phyloP scores from a whole-genome alignment of 108 stramenopile species.

The Mediolabrus comicus region DNA sequence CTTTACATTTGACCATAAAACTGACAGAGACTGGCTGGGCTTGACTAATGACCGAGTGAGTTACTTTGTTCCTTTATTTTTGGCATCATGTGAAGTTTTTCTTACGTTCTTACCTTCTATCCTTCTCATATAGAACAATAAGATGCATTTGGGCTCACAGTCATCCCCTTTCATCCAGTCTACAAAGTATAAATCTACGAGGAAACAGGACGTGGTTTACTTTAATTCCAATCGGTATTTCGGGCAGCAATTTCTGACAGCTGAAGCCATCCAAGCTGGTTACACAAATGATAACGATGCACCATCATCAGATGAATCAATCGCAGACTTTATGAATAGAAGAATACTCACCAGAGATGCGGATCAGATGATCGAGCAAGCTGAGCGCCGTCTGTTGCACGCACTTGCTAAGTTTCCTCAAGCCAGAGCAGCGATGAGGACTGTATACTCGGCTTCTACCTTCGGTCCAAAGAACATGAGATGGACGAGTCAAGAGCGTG shows the following conservation, averaged over 20 bases:
- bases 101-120: constrained; percentile 7
- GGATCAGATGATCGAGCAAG: constrained; percentile 33
- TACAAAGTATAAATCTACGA: neutral
- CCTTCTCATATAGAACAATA: constrained; percentile 18
- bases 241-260: constrained; percentile 53
- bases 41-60: constrained; percentile 23
- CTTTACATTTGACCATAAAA: constrained; percentile 44
- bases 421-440: constrained; percentile 54
- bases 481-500: constrained; percentile 63
- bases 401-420: constrained; percentile 51
- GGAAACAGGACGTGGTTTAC: constrained; percentile 44
- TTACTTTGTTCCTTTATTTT: neutral
- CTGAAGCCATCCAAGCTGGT: constrained; percentile 56
- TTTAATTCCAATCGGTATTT: constrained; percentile 79
- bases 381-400: constrained; percentile 58
- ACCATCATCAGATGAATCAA: constrained; percentile 25
- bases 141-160: constrained; percentile 14
- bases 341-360: constrained; percentile 44
- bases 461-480: constrained; percentile 44
- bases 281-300: constrained; percentile 23
- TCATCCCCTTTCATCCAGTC: neutral
- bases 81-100: neutral
- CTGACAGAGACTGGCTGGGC: constrained; percentile 60
- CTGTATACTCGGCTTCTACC: constrained; percentile 47
- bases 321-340: constrained; percentile 37